Evolutionary conservation across 495 filamentous ascomycete species (phyloP), one percentile per base, ranked within the genome.

Genomic region (Astrocystis sublimbata): DNA sequence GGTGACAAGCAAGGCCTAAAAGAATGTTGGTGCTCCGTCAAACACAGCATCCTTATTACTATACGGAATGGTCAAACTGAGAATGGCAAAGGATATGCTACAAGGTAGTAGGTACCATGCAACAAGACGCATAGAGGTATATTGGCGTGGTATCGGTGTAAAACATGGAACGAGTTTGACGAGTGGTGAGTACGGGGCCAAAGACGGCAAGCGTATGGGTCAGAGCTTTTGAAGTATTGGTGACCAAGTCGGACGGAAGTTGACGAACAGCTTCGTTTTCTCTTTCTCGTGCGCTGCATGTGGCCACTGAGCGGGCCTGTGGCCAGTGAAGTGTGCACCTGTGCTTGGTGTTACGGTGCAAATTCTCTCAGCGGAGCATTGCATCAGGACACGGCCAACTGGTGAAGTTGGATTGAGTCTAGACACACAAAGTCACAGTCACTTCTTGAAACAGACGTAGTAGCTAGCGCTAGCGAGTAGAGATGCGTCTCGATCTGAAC

Each of bases 61-160:
- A n/a, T n/a, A 59, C 56, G 64, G 57, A 54, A 43, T 33, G 24
- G 36, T 36, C 57, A 7, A 17, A 38, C 42, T 35, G 38, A 19
- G 62, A 59, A 65, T 23, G 21, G 12, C 50, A 49, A 36, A 51
- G 53, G 62, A 43, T 60, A 53, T 51, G 64, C 59, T 65, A 26
- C 19, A 62, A 60, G 58, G n/a, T n/a, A n/a, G n/a, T 36, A 52
- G 59, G 61, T 57, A 52, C 61, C 62, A 67, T 71, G 67, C 69
- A 71, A 28, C 59, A 36, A 24, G 41, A 60, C 61, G 28, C 53
- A 62, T 65, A 13, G 15, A 64, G 63, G 23, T 17, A 36, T 2
- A 59, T 58, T 60, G 43, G 43, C 62, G 52, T 53, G 51, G 60
- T 64, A 54, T 45, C 30, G 54, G 50, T 62, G 51, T 50, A 67